Conservation (phyloP, 257 asterid species). For the Petunia secreta region DNA sequence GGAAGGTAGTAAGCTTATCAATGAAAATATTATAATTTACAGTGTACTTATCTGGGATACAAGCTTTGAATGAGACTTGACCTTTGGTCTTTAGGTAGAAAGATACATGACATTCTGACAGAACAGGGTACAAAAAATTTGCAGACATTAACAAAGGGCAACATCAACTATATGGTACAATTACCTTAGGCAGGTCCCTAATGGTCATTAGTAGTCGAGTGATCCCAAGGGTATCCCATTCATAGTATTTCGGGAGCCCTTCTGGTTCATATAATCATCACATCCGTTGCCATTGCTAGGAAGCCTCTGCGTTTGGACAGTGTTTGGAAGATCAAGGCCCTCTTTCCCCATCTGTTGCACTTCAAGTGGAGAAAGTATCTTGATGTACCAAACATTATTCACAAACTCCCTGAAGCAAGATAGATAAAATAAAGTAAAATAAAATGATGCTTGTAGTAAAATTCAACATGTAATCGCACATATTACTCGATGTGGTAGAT, state of each 20-base stretch:
- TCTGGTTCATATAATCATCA: constrained; percentile 55
- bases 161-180: constrained; percentile 39
- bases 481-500: neutral
- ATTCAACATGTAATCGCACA: neutral
- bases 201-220: constrained; percentile 56
- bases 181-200: constrained; percentile 24
- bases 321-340: constrained; percentile 67
- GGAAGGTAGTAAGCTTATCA: constrained; percentile 12
- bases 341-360: constrained; percentile 96
- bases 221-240: constrained; percentile 72
- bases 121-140: constrained; percentile 29
- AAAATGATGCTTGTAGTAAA: neutral
- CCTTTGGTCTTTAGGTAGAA: constrained; percentile 18
- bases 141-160: constrained; percentile 32
- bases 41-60: constrained; percentile 29
- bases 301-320: constrained; percentile 48
- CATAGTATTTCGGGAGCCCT: constrained; percentile 55
- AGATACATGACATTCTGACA: constrained; percentile 27
- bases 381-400: constrained; percentile 83
- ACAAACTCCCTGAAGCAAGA: constrained; percentile 70
- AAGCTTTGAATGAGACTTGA: constrained; percentile 28
- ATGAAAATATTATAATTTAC: constrained; percentile 30
- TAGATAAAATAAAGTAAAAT: neutral
- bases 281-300: constrained; percentile 48
- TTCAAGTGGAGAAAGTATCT: constrained; percentile 86